A percentile compares a stretch with the other conserved stretches of the same genome.
phyloP scores from a whole-genome alignment of 1,284 basidiomycete genomes.

The Leucoagaricus sp. region DNA sequence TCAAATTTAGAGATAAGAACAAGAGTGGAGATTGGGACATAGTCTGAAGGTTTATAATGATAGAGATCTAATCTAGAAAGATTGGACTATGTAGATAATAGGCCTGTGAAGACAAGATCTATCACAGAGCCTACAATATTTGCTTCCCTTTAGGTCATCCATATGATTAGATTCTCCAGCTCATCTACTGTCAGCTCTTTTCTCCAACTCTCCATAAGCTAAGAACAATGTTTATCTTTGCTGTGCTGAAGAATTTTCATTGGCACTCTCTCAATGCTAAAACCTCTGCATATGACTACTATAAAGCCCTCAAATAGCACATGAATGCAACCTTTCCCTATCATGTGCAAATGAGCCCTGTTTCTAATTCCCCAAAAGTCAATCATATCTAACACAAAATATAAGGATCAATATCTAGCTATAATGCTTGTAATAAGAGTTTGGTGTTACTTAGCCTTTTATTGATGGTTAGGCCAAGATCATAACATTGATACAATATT shows the following conservation, averaged over 20 bases:
- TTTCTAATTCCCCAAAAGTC: background rate
- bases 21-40: too few relatives aligned
- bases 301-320: slow-evolving; percentile 20
- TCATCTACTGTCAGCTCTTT: slow-evolving; percentile 22
- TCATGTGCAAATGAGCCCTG: slow-evolving; percentile 21
- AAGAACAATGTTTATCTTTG: slow-evolving; percentile 31
- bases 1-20: too few relatives aligned
- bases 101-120: too few relatives aligned
- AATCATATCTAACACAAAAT: background rate
- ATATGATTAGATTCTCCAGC: background rate
- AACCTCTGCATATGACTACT: slow-evolving; percentile 28
- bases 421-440: slow-evolving; percentile 23
- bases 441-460: slow-evolving; percentile 25
- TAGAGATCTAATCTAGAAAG: too few relatives aligned
- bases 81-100: too few relatives aligned
- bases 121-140: too few relatives aligned
- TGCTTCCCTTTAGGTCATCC: too few relatives aligned
- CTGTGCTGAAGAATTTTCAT: slow-evolving; percentile 27
- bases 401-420: slow-evolving; percentile 25
- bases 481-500: slow-evolving; percentile 25
- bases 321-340: slow-evolving; percentile 26
- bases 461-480: slow-evolving; percentile 24
- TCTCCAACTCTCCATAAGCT: slow-evolving; percentile 24
- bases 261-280: slow-evolving; percentile 27
- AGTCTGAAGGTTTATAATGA: too few relatives aligned